Evolutionary conservation across 2,329 filamentous ascomycete species (phyloP), one percentile per base, ranked within the genome.

Genomic region (Emergomyces pasteurianus): DNA sequence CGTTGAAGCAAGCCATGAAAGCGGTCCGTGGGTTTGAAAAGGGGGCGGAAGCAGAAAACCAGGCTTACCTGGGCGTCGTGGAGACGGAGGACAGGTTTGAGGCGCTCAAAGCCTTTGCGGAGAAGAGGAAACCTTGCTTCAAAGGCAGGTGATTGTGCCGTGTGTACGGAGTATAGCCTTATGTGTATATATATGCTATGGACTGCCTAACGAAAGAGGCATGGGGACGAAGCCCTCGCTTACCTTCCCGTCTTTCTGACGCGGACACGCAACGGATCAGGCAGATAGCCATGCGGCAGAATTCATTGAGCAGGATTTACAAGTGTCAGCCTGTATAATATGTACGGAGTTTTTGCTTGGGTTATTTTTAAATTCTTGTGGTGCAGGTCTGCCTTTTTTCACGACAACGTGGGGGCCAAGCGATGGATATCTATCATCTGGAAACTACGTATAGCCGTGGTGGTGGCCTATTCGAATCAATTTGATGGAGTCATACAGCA

Each of bases 1-100:
- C 92, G 0, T 81, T 95, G 38, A 82, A 87, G 64, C 87, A 90
- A 59, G 92, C 86, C 2, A 78, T 97, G 71, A 81, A 86, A 73
- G 92, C 92, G 0, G 87, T 97, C 1, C 81, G 83, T 59, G 84
- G 82, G 73, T 90, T 72, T 77, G 81, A 78, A 64, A 69, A 76
- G 65, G 83, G 81, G 4, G 88, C 94, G 76, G 83, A 83, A 69
- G 83, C 86, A n/a, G 94, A 96, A 78, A 92, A 91, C 73, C 81
- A 83, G 67, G 91, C 92, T 77, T 97, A 97, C 73, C 83, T 90
- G 69, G 80, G 86, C 31, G 90, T 97, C 3, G 82, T 96, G 18
- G 82, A 81, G 63, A 96, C 90, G 0, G 86, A 92, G 71, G 94
- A 99, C 78, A 81, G 92, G 62, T 80, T 90, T 68, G 94, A 97